Evolutionary conservation across 768 basidiomycete genomes (phyloP).

Genomic region (Coprinopsis strossmayeri): DNA sequence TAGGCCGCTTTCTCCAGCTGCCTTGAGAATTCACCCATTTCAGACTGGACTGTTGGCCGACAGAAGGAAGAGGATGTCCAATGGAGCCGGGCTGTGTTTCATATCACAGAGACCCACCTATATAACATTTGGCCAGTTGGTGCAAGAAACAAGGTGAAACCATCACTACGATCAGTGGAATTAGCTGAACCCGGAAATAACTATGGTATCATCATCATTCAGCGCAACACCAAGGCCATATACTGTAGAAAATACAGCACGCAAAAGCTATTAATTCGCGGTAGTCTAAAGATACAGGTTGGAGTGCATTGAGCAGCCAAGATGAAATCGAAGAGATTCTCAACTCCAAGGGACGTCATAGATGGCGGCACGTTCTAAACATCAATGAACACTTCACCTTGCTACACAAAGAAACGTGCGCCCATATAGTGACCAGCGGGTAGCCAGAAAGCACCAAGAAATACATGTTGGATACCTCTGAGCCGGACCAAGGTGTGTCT

Average conservation of each 20-base stretch:
- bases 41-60: constrained; percentile 1
- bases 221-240: too few relatives aligned
- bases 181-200: neutral
- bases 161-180: neutral
- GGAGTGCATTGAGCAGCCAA: too few relatives aligned
- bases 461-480: neutral
- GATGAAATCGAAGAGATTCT: neutral
- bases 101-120: neutral
- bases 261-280: too few relatives aligned
- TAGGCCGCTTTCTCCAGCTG: constrained; percentile 16
- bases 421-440: too few relatives aligned
- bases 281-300: too few relatives aligned
- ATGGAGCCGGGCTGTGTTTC: neutral
- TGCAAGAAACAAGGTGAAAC: neutral
- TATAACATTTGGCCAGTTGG: neutral
- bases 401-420: too few relatives aligned
- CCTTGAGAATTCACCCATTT: constrained; percentile 44
- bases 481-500: neutral
- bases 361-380: too few relatives aligned
- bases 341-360: neutral
- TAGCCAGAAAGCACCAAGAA: too few relatives aligned
- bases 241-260: too few relatives aligned
- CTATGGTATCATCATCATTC: too few relatives aligned
- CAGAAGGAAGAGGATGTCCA: neutral
- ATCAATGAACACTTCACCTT: too few relatives aligned